Evolutionary conservation across 2,329 filamentous ascomycete genomes (phyloP).

Genomic region (Xylariaceae sp.): DNA sequence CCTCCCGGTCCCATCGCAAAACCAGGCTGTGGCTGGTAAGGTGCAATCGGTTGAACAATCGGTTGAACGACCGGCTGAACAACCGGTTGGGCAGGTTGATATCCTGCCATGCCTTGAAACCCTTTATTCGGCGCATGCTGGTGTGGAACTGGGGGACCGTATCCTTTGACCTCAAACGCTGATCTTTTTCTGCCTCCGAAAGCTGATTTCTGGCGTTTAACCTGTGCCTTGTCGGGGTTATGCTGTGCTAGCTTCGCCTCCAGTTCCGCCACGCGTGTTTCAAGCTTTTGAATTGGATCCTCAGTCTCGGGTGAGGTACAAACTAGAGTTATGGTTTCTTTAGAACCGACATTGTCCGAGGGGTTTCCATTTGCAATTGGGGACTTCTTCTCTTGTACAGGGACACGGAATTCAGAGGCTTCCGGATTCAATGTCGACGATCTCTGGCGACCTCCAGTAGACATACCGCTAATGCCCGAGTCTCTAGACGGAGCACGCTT

Average conservation of each 20-base stretch:
- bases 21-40: background rate
- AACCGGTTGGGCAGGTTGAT: background rate
- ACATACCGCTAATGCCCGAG: constrained; percentile 18
- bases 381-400: background rate
- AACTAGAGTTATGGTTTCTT: background rate
- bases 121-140: constrained; percentile 4
- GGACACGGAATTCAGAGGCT: constrained; percentile 24
- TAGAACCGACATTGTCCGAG: background rate
- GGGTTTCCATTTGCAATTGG: background rate
- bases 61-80: no score
- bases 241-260: constrained; percentile 14
- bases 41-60: background rate
- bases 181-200: constrained; percentile 1
- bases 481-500: constrained; percentile 14
- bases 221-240: background rate
- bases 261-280: constrained; percentile 16
- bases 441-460: constrained; percentile 9
- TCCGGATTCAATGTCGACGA: constrained; percentile 23
- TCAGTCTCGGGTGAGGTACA: background rate
- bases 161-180: background rate
- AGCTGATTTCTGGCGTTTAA: background rate
- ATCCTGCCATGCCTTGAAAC: background rate
- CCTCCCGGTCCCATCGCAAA: constrained; percentile 2
- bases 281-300: constrained; percentile 11
- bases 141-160: background rate